Conservation (phyloP, 169 alveolate genomes). For the Eimeria maxima region DNA sequence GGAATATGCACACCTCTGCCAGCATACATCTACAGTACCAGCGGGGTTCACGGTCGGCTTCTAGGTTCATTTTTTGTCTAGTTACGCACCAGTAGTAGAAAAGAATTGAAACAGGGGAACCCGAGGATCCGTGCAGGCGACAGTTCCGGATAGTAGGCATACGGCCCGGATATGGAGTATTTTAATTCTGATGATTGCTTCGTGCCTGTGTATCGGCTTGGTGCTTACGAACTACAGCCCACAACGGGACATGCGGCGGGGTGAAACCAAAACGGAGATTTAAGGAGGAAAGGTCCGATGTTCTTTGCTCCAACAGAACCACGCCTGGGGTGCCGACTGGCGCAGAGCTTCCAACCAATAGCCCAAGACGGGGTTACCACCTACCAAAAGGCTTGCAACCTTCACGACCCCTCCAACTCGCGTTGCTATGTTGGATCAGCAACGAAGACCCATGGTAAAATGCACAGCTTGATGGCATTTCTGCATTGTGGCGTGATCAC, state of each 20-base stretch:
- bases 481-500: neutral
- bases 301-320: too few species aligned
- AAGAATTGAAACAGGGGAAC: too few species aligned
- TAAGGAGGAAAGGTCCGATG: too few species aligned
- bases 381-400: neutral
- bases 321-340: too few species aligned
- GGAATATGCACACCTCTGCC: too few species aligned
- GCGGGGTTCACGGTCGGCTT: too few species aligned
- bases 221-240: too few species aligned
- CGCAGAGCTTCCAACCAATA: too few species aligned
- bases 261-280: too few species aligned
- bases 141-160: neutral
- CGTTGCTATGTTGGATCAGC: neutral
- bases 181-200: too few species aligned
- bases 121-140: neutral
- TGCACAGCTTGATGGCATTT: neutral
- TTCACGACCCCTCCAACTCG: neutral
- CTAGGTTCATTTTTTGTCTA: neutral
- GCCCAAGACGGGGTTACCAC: neutral
- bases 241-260: too few species aligned
- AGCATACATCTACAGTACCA: too few species aligned
- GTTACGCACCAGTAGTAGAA: neutral
- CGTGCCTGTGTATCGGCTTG: neutral
- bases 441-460: neutral
- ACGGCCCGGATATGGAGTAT: neutral